phyloP scores from a whole-genome alignment of 2,329 filamentous ascomycete species.

The Penicillium sp. region DNA sequence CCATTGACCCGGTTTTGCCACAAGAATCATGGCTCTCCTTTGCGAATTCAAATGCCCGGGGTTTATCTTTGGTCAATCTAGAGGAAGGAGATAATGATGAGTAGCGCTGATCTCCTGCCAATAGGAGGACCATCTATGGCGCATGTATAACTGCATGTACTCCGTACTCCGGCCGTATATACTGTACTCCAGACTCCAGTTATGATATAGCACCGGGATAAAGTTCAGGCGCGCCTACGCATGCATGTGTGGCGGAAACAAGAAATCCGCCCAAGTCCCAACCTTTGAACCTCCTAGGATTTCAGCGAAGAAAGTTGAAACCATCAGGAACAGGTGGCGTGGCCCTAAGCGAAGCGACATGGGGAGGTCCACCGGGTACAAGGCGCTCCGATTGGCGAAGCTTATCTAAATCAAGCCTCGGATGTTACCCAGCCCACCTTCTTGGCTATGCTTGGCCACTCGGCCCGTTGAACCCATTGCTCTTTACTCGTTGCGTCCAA shows the following conservation, averaged over 20 bases:
- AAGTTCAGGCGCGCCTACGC: neutral
- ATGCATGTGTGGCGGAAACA: neutral
- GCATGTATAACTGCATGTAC: neutral
- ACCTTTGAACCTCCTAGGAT: too few species aligned
- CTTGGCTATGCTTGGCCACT: conserved; percentile 7
- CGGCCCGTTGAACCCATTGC: neutral
- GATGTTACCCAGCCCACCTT: conserved; percentile 9
- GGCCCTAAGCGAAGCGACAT: neutral
- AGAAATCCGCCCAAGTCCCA: neutral
- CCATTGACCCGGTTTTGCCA: neutral
- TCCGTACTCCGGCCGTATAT: neutral
- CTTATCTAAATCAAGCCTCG: conserved; percentile 13
- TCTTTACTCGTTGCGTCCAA: neutral
- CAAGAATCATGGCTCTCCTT: neutral
- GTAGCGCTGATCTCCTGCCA: neutral
- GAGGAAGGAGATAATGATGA: neutral
- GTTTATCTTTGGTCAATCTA: neutral
- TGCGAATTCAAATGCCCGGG: neutral
- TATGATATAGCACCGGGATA: neutral
- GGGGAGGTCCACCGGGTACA: neutral
- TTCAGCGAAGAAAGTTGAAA: neutral
- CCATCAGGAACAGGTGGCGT: neutral
- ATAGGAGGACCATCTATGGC: neutral
- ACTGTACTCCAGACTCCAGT: too few species aligned
- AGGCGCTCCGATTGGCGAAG: conserved; percentile 5